Conservation (phyloP, 768 basidiomycete species). For the Suillus placidus region DNA sequence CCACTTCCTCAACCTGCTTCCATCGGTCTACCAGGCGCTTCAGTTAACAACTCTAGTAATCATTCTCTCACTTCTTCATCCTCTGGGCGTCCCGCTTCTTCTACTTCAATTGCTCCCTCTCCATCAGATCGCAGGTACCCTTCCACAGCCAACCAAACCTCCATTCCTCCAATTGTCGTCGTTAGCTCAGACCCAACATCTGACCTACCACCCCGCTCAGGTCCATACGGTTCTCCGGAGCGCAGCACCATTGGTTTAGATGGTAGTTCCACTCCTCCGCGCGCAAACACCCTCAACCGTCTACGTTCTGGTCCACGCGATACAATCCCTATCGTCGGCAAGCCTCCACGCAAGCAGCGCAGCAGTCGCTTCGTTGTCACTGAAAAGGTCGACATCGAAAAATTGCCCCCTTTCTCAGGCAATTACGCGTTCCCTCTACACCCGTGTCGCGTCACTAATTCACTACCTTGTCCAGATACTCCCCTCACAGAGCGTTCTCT, state of each 20-base stretch:
- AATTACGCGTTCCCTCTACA: constrained; percentile 29
- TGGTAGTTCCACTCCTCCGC: constrained; percentile 58
- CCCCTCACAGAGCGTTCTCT: constrained; percentile 84
- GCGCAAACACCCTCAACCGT: constrained; percentile 69
- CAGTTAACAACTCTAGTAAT: constrained; percentile 39
- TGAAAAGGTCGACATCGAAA: constrained; percentile 95
- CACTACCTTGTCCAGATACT: constrained; percentile 61
- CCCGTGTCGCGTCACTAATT: constrained; percentile 17
- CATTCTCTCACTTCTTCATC: constrained; percentile 42
- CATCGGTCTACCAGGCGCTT: constrained; percentile 39
- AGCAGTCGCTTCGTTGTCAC: constrained; percentile 96
- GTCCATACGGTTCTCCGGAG: constrained; percentile 48
- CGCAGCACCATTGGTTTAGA: constrained; percentile 52
- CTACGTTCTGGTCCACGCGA: constrained; percentile 88
- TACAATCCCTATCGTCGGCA: constrained; percentile 94
- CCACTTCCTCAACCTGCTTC: constrained; percentile 58
- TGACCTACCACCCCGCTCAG: constrained; percentile 47
- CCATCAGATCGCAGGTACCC: constrained; percentile 63
- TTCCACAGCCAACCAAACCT: constrained; percentile 41
- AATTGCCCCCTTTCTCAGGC: constrained; percentile 90
- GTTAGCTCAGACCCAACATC: constrained; percentile 71
- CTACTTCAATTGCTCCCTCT: constrained; percentile 40
- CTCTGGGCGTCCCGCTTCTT: constrained; percentile 48
- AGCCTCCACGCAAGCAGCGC: constrained; percentile 95
- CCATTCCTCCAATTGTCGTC: constrained; percentile 83